Base-by-base conservation (phyloP, 1,284 basidiomycete genomes). In the Microbotryum violaceum region DNA sequence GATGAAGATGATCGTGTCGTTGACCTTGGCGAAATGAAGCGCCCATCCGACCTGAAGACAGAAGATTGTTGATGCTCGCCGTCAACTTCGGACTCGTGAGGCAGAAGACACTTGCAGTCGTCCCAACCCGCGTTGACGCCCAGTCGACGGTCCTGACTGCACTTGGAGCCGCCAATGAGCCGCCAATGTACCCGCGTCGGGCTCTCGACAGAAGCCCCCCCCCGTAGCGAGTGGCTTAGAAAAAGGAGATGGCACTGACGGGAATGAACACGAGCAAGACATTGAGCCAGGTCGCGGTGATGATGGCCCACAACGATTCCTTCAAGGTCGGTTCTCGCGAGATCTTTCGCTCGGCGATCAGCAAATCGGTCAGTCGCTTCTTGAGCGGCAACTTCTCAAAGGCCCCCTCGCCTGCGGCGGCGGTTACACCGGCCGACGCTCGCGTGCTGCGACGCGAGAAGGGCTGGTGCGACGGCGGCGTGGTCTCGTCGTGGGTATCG, bases 221-320 rank as follows among this genome's bases (percentile, higher is more conserved):
- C 37, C 37, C n/a, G n/a, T n/a, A n/a, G n/a, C n/a, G n/a, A n/a
- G n/a, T n/a, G n/a, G n/a, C n/a, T n/a, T n/a, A n/a, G n/a, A n/a
- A n/a, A n/a, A 27, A 27, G 20, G 23, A 62, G 67, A 68, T 71
- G 23, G n/a, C 23, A 56, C 59, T 31, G 20, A 58, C 64, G 1
- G 78, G 78, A 37, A 79, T 75, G 66, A 78, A 78, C 23, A 79
- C 67, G 37, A 79, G 73, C 18, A 79, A 70, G 16, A 79, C 62
- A 60, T 79, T 79, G 67, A 79, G 65, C 77, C 77, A 79, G 25
- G 70, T 74, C 8, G 72, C 74, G 31, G 67, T 68, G 31, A 74
- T 62, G 29, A 77, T 74, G 10, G 77, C 77, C 49, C 70, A 70
- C 46, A 75, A 49, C 53, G 73, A 75, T 20, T 62, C 60, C 50